Percentiles rank a stretch among this genome's conserved stretches.
These are phyloP conservation scores for Trichoderma afroharzianum DNA, from an alignment of 2,329 filamentous ascomycete species.

Conservation along the genomic window DNA sequence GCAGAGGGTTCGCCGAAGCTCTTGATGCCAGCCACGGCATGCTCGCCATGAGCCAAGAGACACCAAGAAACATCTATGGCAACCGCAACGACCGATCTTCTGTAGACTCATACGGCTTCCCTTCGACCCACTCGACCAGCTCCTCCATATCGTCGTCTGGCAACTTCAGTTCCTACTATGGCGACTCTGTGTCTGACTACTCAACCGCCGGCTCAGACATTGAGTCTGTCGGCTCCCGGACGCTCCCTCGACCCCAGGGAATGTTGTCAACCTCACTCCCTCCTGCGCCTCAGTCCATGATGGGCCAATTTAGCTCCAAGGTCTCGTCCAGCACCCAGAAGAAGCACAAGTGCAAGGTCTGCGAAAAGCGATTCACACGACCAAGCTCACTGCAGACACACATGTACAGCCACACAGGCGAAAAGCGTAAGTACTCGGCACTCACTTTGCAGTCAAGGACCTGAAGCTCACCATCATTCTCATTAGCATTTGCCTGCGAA, in stretches of 20 bases:
- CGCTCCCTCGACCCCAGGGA: constrained; percentile 74
- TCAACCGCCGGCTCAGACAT: constrained; percentile 86
- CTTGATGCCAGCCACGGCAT: constrained; percentile 92
- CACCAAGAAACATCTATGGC: constrained; percentile 84
- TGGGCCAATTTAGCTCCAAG: constrained; percentile 97
- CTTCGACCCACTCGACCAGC: constrained; percentile 75
- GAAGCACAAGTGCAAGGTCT: constrained; percentile 99
- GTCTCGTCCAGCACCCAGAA: constrained; percentile 94
- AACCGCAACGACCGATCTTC: constrained; percentile 65
- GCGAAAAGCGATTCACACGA: constrained; percentile 94
- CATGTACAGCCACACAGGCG: constrained; percentile 97
- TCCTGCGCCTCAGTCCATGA: constrained; percentile 92
- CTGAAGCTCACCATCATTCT: neutral
- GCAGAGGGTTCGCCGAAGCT: constrained; percentile 78
- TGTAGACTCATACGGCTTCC: constrained; percentile 87
- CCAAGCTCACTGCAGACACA: constrained; percentile 94
- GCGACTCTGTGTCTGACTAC: constrained; percentile 87
- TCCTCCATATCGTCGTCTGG: constrained; percentile 89
- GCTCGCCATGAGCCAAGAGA: constrained; percentile 94
- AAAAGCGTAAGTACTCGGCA: constrained; percentile 76
- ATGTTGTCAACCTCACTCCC: constrained; percentile 60
- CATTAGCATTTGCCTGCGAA: constrained; percentile 82
- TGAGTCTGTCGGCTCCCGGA: constrained; percentile 73
- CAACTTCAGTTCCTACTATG: constrained; percentile 80
- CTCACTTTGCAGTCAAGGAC: neutral